These are phyloP conservation scores for Elongisporangium senticosum DNA, from an alignment of 352 stramenopile genomes.

Conservation along the genomic window DNA sequence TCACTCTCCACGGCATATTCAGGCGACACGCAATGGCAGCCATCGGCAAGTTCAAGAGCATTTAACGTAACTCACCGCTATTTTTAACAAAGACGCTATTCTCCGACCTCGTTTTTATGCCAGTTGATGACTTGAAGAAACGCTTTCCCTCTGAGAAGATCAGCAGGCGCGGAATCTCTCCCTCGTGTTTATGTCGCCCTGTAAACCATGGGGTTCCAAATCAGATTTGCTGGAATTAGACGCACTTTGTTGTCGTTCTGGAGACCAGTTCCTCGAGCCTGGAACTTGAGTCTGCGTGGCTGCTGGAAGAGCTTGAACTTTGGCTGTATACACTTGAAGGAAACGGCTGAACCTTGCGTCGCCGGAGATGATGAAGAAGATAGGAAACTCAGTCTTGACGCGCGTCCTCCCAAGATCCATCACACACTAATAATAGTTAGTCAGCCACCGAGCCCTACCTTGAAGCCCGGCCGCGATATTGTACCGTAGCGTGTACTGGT, in stretches of 20 bases:
- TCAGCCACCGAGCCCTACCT: neutral
- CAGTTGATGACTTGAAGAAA: too few species aligned
- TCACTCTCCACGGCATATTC: too few species aligned
- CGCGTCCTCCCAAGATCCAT: neutral
- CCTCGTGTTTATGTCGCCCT: neutral
- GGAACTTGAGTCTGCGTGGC: neutral
- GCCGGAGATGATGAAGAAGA: neutral
- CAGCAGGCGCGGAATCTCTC: neutral
- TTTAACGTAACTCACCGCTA: too few species aligned
- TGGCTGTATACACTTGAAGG: neutral
- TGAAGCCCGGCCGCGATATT: neutral
- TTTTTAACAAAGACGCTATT: too few species aligned
- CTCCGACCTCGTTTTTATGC: too few species aligned
- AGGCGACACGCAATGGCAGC: too few species aligned
- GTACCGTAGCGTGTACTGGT: neutral
- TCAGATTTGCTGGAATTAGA: neutral
- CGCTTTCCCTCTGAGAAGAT: too few species aligned
- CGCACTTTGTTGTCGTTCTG: neutral
- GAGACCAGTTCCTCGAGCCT: neutral
- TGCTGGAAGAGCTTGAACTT: neutral
- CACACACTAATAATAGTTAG: neutral
- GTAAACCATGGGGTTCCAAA: neutral
- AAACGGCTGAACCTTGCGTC: neutral
- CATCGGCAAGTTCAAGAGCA: too few species aligned
- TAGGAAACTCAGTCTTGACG: neutral